Evolutionary conservation across 2,329 filamentous ascomycete species (phyloP).

Genomic region (Pyricularia pennisetigena): DNA sequence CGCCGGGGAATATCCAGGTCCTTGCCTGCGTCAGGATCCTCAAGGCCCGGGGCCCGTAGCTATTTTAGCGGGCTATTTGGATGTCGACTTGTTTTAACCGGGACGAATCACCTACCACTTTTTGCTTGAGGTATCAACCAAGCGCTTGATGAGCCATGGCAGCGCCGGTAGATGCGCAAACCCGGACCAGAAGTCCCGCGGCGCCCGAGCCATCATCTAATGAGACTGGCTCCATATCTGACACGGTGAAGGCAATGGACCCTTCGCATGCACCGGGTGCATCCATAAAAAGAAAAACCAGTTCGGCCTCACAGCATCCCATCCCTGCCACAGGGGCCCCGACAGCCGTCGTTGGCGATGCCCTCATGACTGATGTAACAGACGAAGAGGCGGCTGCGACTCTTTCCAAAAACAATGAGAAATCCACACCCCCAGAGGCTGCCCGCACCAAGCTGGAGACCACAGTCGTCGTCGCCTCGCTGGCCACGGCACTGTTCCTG

Average conservation of each 20-base stretch:
- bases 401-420: neutral
- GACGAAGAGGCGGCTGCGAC: neutral
- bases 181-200: neutral
- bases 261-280: neutral
- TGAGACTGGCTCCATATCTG: neutral
- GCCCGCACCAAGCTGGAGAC: conserved; percentile 20
- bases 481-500: conserved; percentile 31
- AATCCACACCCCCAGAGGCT: conserved; percentile 14
- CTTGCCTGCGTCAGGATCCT: too few species aligned
- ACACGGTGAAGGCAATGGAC: neutral
- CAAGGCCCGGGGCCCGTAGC: neutral
- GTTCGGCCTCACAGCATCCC: neutral
- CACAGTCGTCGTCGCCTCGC: conserved; percentile 25
- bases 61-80: neutral
- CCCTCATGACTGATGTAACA: neutral
- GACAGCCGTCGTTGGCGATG: neutral
- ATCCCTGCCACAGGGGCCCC: neutral
- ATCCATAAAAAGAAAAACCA: neutral
- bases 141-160: neutral
- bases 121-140: neutral
- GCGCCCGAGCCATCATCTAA: neutral
- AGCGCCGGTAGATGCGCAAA: neutral
- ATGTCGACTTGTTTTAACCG: neutral
- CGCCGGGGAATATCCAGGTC: neutral
- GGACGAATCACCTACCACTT: neutral